These are phyloP conservation scores for Porcisia deanei DNA, from an alignment of 208 protist species.

Conservation along the genomic window DNA sequence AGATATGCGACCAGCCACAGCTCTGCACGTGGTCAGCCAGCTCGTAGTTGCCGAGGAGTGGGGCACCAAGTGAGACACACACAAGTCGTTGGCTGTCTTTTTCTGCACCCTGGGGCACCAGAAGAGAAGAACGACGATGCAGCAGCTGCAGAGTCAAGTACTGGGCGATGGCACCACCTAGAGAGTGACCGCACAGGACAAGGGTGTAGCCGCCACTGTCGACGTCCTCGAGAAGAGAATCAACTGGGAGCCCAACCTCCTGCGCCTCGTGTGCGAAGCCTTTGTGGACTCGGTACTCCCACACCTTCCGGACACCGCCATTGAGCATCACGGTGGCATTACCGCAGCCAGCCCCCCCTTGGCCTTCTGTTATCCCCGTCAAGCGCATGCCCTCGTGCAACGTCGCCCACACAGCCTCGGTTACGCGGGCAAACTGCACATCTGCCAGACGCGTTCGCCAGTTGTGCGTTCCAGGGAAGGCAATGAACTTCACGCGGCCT, in stretches of 20 bases:
- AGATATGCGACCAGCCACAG: slow-evolving; percentile 54
- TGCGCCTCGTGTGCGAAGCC: slow-evolving; percentile 71
- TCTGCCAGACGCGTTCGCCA: slow-evolving; percentile 63
- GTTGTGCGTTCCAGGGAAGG: slow-evolving; percentile 85
- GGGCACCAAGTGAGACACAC: slow-evolving; percentile 72
- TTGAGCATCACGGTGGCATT: slow-evolving; percentile 16
- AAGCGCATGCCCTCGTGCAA: slow-evolving; percentile 43
- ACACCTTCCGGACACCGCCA: slow-evolving; percentile 50
- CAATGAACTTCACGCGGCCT: slow-evolving; percentile 68
- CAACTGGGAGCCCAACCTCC: slow-evolving; percentile 46
- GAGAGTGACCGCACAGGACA: slow-evolving; percentile 79
- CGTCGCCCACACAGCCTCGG: slow-evolving; percentile 34
- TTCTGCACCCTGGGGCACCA: slow-evolving; percentile 21
- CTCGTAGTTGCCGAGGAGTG: slow-evolving; percentile 72
- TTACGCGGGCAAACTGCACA: slow-evolving; percentile 38
- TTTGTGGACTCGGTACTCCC: slow-evolving; percentile 61
- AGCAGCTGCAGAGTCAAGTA: slow-evolving; percentile 62
- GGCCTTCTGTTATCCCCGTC: background rate
- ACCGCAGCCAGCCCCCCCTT: background rate
- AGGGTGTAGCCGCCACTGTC: slow-evolving; percentile 57
- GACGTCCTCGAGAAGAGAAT: slow-evolving; percentile 52
- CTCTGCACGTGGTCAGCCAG: slow-evolving; percentile 51
- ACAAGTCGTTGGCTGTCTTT: slow-evolving; percentile 36
- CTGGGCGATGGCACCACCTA: slow-evolving; percentile 73
- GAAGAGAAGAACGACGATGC: slow-evolving; percentile 25